Percentiles rank a stretch among this genome's conserved stretches.
Conservation (phyloP, 768 basidiomycete genomes). For the Leccinum truebloodii region DNA sequence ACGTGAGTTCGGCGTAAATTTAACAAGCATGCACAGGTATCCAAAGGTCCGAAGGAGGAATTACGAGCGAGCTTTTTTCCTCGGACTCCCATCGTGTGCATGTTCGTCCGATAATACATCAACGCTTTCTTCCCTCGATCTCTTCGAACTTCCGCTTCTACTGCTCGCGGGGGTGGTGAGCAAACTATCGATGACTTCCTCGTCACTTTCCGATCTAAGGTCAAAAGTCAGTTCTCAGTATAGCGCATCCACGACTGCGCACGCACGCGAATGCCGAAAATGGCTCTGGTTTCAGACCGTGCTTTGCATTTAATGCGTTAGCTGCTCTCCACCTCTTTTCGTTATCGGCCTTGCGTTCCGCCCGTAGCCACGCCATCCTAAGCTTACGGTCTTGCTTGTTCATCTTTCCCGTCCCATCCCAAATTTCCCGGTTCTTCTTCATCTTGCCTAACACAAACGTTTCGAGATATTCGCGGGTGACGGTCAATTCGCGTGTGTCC, state of each 20-base stretch:
- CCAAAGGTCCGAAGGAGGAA: neutral
- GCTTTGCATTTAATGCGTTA: conserved; percentile 13
- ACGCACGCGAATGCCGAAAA: conserved; percentile 29
- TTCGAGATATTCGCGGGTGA: conserved; percentile 31
- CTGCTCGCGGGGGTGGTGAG: conserved; percentile 27
- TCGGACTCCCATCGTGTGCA: neutral
- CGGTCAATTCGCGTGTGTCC: conserved; percentile 20
- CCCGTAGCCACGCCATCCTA: conserved; percentile 27
- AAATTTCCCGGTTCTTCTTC: conserved; percentile 33
- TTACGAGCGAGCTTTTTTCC: conserved; percentile 21
- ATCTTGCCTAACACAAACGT: conserved; percentile 26
- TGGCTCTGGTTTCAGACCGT: conserved; percentile 17
- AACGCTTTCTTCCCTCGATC: conserved; percentile 11
- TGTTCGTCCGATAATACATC: conserved; percentile 7
- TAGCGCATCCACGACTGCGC: neutral
- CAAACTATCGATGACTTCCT: conserved; percentile 27
- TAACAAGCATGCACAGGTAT: neutral
- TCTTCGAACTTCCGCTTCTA: conserved; percentile 16
- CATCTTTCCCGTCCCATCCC: conserved; percentile 33
- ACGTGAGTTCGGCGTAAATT: conserved; percentile 3
- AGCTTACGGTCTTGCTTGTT: conserved; percentile 22
- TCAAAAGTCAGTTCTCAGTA: neutral
- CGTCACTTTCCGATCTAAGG: conserved; percentile 27
- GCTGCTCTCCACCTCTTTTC: conserved; percentile 21
- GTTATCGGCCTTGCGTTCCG: conserved; percentile 20